A percentile compares a stretch with the other conserved stretches of the same genome.
phyloP scores from a whole-genome alignment of 2,329 filamentous ascomycete genomes.

The Diaporthe nobilis region DNA sequence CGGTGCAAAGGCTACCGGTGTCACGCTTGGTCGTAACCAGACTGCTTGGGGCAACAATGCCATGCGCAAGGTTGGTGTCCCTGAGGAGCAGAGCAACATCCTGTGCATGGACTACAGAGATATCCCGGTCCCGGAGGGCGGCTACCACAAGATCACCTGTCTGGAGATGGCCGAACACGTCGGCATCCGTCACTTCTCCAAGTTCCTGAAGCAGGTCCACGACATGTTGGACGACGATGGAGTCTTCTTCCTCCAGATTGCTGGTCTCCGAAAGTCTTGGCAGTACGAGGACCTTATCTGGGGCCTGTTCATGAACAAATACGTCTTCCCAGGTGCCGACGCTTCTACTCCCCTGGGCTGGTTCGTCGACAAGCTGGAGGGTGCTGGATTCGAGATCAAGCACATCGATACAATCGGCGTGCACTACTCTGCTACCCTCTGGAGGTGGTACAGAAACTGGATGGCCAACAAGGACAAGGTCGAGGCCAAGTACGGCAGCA shows the following conservation, averaged over 20 bases:
- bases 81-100: conserved; percentile 91
- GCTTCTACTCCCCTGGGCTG: conserved; percentile 93
- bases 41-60: conserved; percentile 96
- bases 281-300: conserved; percentile 98
- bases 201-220: conserved; percentile 88
- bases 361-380: conserved; percentile 88
- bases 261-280: conserved; percentile 94
- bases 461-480: conserved; percentile 93
- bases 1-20: conserved; percentile 84
- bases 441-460: conserved; percentile 99
- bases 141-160: conserved; percentile 96
- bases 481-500: conserved; percentile 91
- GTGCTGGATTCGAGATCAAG: conserved; percentile 92
- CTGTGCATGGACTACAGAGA: conserved; percentile 98
- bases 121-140: conserved; percentile 82
- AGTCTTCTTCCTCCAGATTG: conserved; percentile 95
- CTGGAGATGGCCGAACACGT: conserved; percentile 99
- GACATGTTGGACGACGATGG: conserved; percentile 98
- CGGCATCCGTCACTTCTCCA: conserved; percentile 87
- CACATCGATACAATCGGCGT: conserved; percentile 92
- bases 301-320: conserved; percentile 99
- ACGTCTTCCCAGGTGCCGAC: conserved; percentile 97
- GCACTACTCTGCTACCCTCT: conserved; percentile 96
- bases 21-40: conserved; percentile 96
- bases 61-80: conserved; percentile 84